Base-by-base conservation (phyloP, 1,139 yeast genomes). In the Candida sp. region DNA sequence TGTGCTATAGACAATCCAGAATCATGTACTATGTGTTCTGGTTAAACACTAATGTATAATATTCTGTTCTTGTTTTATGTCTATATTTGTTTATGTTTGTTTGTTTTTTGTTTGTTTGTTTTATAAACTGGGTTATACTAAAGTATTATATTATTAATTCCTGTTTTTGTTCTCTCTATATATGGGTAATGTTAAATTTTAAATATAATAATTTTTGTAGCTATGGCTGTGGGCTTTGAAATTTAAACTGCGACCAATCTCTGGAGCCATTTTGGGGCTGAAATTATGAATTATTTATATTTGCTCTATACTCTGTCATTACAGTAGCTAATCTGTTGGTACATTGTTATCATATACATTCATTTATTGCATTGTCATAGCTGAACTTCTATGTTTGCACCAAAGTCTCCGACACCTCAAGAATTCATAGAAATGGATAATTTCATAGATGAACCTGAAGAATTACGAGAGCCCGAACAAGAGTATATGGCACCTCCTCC, bases 1-100 rank as follows among this genome's bases (percentile, higher is more conserved):
- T 93, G 99, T 75, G 96, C 98, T 44, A 90, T 93, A 65, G 83
- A 87, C 65, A 93, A 93, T 73, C 97, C 97, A 47, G 98, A 88
- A 69, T 82, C 98, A 39, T 93, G 99, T 72, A 93, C 93, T 63
- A 93, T 93, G 99, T 93, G 99, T 76, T 91, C 98, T 50, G 98
- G 98, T 74, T 93, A 74, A 69, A 21, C 35, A 4, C 4, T 35
- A 22, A 35, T 30, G 29, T 22, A 35, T 35, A 5, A 9, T 22
- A 22, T 21, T 35, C 8, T 25, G 15, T 37, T 37, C 33, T 37
- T 25, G 29, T 15, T 22, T 21, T 36, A 21, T 22, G n/a, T 35
- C 19, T 33, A 5, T 8, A 7, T 27, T 29, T 12, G 29, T 19
- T 37, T 27, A 23, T 37, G 22, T 37, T 37, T 27, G 34, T 30